Base-by-base conservation (phyloP, 345 rosid species). In the Euclidium syriacum region DNA sequence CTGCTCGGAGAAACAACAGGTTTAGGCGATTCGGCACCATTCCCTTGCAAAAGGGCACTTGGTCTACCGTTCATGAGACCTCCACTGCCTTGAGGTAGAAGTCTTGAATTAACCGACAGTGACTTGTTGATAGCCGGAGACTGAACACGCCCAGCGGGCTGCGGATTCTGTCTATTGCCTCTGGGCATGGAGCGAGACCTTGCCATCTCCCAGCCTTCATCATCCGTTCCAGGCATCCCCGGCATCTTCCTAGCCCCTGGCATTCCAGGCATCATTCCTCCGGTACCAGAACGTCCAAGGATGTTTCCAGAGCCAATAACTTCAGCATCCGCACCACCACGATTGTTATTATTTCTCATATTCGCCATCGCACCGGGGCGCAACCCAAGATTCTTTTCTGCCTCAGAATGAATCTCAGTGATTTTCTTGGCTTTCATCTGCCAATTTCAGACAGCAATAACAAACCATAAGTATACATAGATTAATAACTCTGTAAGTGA, bases 201-300 rank as follows among this genome's bases (percentile, higher is more conserved):
- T 4, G 84, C 84, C 30, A 82, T 64, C 69, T 85, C 97, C 98
- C 96, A 89, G 42, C 85, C 83, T 23, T 81, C 92, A 67, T 70
- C 74, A 66, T 85, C 97, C 10, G 76, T 68, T 17, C 3, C 67
- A 36, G 95, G 96, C 88, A 82, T 82, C 23, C 88, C 95, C 1
- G 89, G 94, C 91, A 87, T 85, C 81, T 81, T 87, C 74, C 96
- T 85, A 52, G 77, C 58, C 41, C 96, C 94, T 5, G 95, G 98
- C 96, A 87, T 87, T 43, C 96, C 96, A 30, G 98, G 97, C 97
- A 92, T 92, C 98, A 92, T 78, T n/a, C 95, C 96, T 10, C 98
- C 97, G 4, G 80, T 32, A 38, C 97, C 98, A 50, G 95, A 91
- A 43, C 95, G 83, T 36, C 72, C 73, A 17, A 85, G 83, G 52